Conservation (phyloP, 805 yeast species). For the Yarrowia porcina region DNA sequence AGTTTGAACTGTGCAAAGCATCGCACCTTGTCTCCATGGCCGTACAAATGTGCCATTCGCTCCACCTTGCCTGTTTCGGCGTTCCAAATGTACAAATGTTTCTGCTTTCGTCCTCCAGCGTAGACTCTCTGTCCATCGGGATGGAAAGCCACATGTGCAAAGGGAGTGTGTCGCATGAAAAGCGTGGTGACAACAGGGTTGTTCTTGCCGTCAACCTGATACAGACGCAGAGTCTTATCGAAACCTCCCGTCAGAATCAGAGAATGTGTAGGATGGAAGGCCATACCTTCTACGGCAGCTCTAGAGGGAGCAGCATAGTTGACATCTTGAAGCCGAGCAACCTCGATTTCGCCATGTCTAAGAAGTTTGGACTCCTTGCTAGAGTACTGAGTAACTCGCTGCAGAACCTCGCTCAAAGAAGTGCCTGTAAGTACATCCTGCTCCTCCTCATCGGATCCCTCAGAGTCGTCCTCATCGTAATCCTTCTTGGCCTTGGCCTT, state of each 20-base stretch:
- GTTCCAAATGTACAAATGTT: conserved; percentile 91
- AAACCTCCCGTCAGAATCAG: conserved; percentile 86
- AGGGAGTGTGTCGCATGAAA: conserved; percentile 73
- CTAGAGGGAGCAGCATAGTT: conserved; percentile 64
- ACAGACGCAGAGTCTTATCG: conserved; percentile 81
- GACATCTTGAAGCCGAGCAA: conserved; percentile 83
- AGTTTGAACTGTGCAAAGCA: conserved; percentile 83
- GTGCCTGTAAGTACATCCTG: conserved; percentile 36
- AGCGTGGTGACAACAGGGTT: conserved; percentile 81
- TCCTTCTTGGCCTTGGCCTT: conserved; percentile 38
- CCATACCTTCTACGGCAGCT: conserved; percentile 78
- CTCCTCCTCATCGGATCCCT: conserved; percentile 33
- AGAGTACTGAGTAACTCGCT: conserved; percentile 35
- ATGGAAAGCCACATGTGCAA: conserved; percentile 70
- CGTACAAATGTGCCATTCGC: conserved; percentile 84
- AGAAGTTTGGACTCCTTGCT: conserved; percentile 49
- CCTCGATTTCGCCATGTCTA: conserved; percentile 67
- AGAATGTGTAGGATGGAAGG: conserved; percentile 84
- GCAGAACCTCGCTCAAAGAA: conserved; percentile 38
- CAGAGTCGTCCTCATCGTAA: conserved; percentile 34
- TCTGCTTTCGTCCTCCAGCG: conserved; percentile 81
- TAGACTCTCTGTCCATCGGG: conserved; percentile 54
- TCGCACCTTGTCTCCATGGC: conserved; percentile 80
- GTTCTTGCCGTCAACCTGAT: conserved; percentile 82
- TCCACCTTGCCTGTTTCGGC: conserved; percentile 69